Evolutionary conservation across 1,139 yeast species (phyloP), one percentile per base, ranked within the genome.

Genomic region (Candida buenavistaensis): DNA sequence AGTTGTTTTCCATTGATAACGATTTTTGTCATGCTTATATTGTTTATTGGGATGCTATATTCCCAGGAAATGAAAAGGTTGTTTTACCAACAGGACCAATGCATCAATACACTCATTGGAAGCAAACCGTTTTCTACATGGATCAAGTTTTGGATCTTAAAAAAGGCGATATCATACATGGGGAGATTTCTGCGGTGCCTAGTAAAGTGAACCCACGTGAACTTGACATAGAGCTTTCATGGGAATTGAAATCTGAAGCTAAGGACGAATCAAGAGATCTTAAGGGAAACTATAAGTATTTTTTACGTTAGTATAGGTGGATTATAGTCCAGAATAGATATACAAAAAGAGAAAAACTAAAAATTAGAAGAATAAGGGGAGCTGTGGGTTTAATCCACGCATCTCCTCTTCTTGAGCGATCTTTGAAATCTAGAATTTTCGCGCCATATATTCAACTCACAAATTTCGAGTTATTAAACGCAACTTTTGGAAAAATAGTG

Each of bases 21-120:
- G 98, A 92, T 52, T 68, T 75, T 50, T 78, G 94, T 44, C 97
- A 89, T 53, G 99, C 97, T 22, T 68, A 86, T 45, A 80, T 94
- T 45, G 84, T 90, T 15, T 92, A 97, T 97, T 92, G 90, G 58
- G 98, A 92, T 55, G 86, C 90, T 53, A 89, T 78, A 48, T 92
- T 92, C 75, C 72, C 75, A 36, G 80, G 82, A 45, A 72, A 73
- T 39, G 79, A 78, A 46, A 76, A 72, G 40, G 80, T 82, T 30
- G 68, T 68, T 23, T 83, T 86, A 52, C 78, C 85, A 24, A 86
- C 95, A 13, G 95, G 95, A 21, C 92, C 95, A 28, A 84, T 82
- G 69, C 77, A 81, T 35, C 75, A 78, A 46, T 84, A 84, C 65
- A 86, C 95, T 16, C 95, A 86, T 59, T 94, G 99, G 99, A 94